Percentiles rank a stretch among this genome's conserved stretches.
phyloP scores from a whole-genome alignment of 306 rosid genomes.

The Trichosanthes cucumerina region DNA sequence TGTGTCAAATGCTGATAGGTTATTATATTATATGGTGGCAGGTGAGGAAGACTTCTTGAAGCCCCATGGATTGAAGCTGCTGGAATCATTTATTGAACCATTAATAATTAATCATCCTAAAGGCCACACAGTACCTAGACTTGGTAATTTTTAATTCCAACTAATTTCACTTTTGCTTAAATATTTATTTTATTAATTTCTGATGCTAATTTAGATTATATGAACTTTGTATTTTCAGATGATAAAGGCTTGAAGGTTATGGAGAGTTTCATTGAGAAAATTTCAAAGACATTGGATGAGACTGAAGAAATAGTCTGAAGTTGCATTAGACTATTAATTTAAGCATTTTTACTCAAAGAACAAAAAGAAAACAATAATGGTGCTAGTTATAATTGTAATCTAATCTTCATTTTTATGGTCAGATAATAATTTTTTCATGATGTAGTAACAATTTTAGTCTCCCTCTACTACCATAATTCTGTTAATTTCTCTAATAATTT shows the following conservation, averaged over 20 bases:
- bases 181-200: background rate
- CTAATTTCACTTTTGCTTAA: background rate
- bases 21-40: conserved; percentile 8
- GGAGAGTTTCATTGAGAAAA: conserved; percentile 4
- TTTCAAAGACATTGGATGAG: background rate
- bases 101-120: conserved; percentile 62
- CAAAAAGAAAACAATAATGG: background rate
- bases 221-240: background rate
- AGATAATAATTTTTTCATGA: background rate
- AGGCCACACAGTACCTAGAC: conserved; percentile 75
- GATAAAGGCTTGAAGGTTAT: background rate
- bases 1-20: too few relatives aligned
- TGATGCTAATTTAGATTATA: background rate
- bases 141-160: conserved; percentile 25
- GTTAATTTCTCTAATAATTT: background rate
- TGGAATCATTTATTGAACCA: conserved; percentile 45
- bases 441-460: background rate
- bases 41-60: conserved; percentile 74
- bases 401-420: background rate
- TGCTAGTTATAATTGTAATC: background rate
- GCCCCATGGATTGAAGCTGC: conserved; percentile 36
- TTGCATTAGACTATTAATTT: background rate
- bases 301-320: background rate
- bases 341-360: background rate
- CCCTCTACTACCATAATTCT: background rate